Evolutionary conservation across 2,329 filamentous ascomycete species (phyloP), one percentile per base, ranked within the genome.

Genomic region (Trichoderma koningiopsis): DNA sequence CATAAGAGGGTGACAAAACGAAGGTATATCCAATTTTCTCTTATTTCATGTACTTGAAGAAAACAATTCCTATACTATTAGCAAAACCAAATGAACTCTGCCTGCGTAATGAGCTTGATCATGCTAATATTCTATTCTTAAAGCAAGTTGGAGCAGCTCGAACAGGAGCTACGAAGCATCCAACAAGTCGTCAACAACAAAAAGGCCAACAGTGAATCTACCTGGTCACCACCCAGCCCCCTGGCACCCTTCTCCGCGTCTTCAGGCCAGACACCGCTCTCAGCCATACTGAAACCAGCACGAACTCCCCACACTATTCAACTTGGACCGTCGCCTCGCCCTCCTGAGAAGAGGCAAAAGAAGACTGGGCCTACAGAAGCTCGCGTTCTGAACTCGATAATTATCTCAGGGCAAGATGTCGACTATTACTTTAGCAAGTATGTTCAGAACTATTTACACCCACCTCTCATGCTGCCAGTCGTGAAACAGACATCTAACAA

Each of bases 341-440:
- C 57, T 70, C 79, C 68, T 71, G 59, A 40, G 62, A 70, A 72
- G 59, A 69, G 66, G 37, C 73, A 66, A 11, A 67, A 68, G 58
- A 77, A 77, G 63, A 68, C 72, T 19, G 76, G 76, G 4, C 75
- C 77, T 47, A 76, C 77, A 11, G 74, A 82, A 62, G 76, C 85
- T 1, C 80, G 85, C 59, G 79, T 83, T 5, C 73, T 88, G 13
- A 83, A 81, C 2, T 83, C 82, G 4, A 80, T 82, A 10, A 79
- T 84, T 1, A 82, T 88, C 59, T 80, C 85, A 0, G 83, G 84
- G 0, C 82, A 85, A 53, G 85, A 88, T 55, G 83, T 88, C 65
- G 83, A 86, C 67, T 85, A 82, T 73, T 88, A 88, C 72, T 88
- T 87, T 74, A 80, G 84, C 69, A 85, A 83, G 82, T 85, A 71